Evolutionary conservation across 108 stramenopile genomes (phyloP), one percentile per base, ranked within the genome.

Genomic region (Skeletonema grethae): DNA sequence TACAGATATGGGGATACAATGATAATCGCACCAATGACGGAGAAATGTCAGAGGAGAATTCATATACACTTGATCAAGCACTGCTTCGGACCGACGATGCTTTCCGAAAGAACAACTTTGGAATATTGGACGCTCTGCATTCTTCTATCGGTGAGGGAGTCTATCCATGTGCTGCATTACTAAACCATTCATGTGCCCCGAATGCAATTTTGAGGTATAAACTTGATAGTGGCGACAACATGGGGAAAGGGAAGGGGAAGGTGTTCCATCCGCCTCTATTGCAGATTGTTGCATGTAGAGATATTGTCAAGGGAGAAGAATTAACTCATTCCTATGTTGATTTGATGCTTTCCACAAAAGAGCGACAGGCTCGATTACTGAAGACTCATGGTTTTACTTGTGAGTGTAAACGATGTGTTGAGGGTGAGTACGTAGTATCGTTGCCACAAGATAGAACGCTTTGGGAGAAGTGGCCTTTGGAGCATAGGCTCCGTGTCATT

Each of bases 111-210:
- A 91, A 91, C 69, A 91, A 91, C 56, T 91, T 91, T 80, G 90
- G 86, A 5, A 82, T 91, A 35, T 58, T 76, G 2, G 70, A 91
- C 75, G 56, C 65, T 3, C 59, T 91, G 25, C 75, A 80, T 15
- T 30, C 63, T 18, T 57, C 79, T 12, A 66, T 87, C 25, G 90
- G 73, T 9, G 65, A 77, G 22, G 90, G 83, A 5, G 82, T 91
- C 1, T 91, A 87, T 70, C 90, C 90, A 9, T 59, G 76, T 24
- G 90, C 85, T 3, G 90, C 90, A 20, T 60, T 91, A n/a, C 55
- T 91, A 41, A 91, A 91, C 45, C 90, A 91, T 83, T 83, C 86
- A 2, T 91, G 90, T 75, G 38, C 57, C 9, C 90, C 90, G 16
- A 91, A 89, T 62, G 86, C 86, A 58, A 61, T 88, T 16, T 43